Evolutionary conservation across 805 yeast species (phyloP).

Genomic region (Suhomyces sp.): DNA sequence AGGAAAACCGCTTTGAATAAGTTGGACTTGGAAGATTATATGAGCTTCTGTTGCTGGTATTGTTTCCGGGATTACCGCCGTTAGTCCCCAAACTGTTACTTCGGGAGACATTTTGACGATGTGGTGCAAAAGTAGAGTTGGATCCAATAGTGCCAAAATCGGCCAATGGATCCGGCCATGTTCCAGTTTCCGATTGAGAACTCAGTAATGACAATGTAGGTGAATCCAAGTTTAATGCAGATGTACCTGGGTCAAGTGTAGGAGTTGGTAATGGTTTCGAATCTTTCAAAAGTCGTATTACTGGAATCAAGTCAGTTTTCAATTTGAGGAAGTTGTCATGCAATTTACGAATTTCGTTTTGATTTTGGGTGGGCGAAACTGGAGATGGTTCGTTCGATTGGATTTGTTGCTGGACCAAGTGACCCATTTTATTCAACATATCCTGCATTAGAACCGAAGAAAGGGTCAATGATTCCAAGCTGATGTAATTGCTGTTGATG

Average conservation of each 20-base stretch:
- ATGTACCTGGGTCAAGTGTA: constrained; percentile 43
- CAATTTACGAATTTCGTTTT: constrained; percentile 39
- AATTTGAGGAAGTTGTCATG: constrained; percentile 55
- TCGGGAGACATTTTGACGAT: constrained; percentile 4
- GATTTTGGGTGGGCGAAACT: constrained; percentile 17
- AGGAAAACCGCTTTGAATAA: constrained; percentile 35
- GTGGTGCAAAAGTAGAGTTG: constrained; percentile 17
- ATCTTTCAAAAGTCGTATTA: constrained; percentile 61
- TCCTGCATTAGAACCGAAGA: constrained; percentile 37
- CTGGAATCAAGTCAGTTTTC: constrained; percentile 64
- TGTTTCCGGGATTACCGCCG: constrained; percentile 3
- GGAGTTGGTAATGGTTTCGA: constrained; percentile 69
- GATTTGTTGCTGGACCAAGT: constrained; percentile 17
- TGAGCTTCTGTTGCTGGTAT: constrained; percentile 6
- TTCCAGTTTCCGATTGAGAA: constrained; percentile 11
- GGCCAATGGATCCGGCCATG: constrained; percentile 9
- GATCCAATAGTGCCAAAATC: constrained; percentile 13
- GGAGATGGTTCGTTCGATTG: constrained; percentile 12
- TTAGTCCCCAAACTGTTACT: constrained; percentile 5
- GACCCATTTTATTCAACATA: constrained; percentile 27
- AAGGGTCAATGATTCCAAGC: constrained; percentile 37
- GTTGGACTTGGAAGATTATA: constrained; percentile 13
- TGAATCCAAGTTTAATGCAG: constrained; percentile 18
- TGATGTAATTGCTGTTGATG: constrained; percentile 36
- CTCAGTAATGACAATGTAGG: constrained; percentile 30